Base-by-base conservation (phyloP, 805 yeast species). In the Candida alai region DNA sequence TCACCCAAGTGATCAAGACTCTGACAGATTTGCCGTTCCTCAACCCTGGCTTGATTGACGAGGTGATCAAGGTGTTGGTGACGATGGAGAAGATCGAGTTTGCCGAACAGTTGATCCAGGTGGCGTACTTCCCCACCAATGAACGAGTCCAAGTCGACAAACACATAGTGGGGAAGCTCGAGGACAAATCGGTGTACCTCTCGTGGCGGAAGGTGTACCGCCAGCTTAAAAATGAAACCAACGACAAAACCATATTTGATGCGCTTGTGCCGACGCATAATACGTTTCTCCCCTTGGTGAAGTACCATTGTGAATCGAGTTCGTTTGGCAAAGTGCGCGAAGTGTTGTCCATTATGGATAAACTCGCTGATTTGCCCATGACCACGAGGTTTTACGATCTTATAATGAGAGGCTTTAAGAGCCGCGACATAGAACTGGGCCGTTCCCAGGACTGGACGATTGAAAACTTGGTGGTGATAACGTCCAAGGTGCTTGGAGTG, bases 351-450 rank as follows among this genome's bases (percentile, higher is more conserved):
- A 33, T 42, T 14, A 48, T 53, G 44, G 55, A 52, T 18, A 27
- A 32, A 5, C 30, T 37, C n/a, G 49, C 44, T 28, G 40, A 41
- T n/a, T 32, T 62, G 8, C 68, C 68, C 1, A 35, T 56, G 8
- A 54, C 65, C n/a, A 56, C 61, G 7, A 48, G 55, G 20, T 42
- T 51, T n/a, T 62, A 55, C 36, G 43, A 43, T 17, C 31, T 28
- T 9, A 31, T 60, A 4, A 52, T 54, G 33, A 33, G 32, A n/a
- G 34, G 40, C 24, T 47, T 55, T 14, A 30, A 27, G 4, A n/a
- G 24, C 9, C 14, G 21, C 14, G 14, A 12, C n/a, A 19, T 9
- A 19, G 9, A 27, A n/a, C 6, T 14, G 6, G 24, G 11, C 20
- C 7, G 21, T 7, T 13, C 3, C 6, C 10, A 18, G 7, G 34